Percentiles rank a stretch among this genome's conserved stretches.
Conservation (phyloP, 139 green algal species). For the Coelastrella sp. region DNA sequence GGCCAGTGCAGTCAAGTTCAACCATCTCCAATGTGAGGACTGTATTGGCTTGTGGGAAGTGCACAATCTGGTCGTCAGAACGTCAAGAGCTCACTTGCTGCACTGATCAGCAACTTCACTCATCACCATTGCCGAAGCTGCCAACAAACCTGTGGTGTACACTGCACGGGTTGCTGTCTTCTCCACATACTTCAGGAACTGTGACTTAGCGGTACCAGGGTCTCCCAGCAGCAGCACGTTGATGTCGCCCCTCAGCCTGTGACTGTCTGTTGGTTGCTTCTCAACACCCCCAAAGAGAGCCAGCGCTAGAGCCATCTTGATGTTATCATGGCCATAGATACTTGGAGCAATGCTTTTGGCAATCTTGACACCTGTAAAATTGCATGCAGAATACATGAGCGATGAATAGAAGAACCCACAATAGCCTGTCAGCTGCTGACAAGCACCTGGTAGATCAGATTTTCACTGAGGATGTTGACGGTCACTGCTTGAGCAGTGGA, state of each 20-base stretch:
- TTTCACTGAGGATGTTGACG: too few relatives aligned
- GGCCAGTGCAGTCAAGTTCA: too few relatives aligned
- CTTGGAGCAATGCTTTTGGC: slow-evolving; percentile 96
- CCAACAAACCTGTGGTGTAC: slow-evolving; percentile 97
- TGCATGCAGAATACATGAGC: too few relatives aligned
- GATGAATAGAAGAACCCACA: not conserved
- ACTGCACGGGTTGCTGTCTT: slow-evolving; percentile 92
- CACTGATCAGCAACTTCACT: too few relatives aligned
- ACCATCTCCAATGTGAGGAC: too few relatives aligned
- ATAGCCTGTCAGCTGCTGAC: not conserved
- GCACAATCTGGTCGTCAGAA: too few relatives aligned
- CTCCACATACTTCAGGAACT: slow-evolving; percentile 99
- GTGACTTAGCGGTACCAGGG: slow-evolving; percentile 94
- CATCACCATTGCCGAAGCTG: too few relatives aligned
- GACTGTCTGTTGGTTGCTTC: slow-evolving; percentile 58
- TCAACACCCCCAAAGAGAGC: slow-evolving; percentile 95
- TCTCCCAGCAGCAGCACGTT: slow-evolving; percentile 99
- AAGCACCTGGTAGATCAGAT: not conserved
- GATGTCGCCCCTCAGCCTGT: slow-evolving; percentile 94
- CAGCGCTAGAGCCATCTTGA: slow-evolving; percentile 96
- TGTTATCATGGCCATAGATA: slow-evolving; percentile 98
- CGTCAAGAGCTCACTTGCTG: too few relatives aligned
- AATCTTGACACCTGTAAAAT: slow-evolving; percentile 80
- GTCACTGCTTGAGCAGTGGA: too few relatives aligned
- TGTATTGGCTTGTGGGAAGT: too few relatives aligned